These are phyloP conservation scores for Ensete glaucum DNA, from an alignment of 176 grass and related monocot genomes.

Conservation along the genomic window DNA sequence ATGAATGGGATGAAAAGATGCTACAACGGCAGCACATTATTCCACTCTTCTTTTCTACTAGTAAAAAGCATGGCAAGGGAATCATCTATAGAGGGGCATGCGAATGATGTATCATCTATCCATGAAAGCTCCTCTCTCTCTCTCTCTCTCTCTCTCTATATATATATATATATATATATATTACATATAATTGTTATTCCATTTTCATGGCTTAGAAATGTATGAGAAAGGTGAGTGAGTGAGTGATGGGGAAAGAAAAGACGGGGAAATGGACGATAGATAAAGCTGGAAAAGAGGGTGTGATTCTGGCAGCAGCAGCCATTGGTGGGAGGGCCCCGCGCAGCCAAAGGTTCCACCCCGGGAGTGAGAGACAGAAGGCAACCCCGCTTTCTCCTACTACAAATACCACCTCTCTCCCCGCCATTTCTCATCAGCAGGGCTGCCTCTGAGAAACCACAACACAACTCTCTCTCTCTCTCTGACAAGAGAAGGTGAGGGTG, in stretches of 20 bases:
- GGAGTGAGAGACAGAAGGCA: not conserved
- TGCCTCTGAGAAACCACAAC: not conserved
- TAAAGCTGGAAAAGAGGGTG: not conserved
- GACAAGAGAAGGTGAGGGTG: not conserved
- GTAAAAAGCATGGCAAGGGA: too few relatives aligned
- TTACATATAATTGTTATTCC: too few relatives aligned
- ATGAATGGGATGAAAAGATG: too few relatives aligned
- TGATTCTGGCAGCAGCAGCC: not conserved
- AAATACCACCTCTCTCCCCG: slow-evolving; percentile 29
- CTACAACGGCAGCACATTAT: too few relatives aligned
- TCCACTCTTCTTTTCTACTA: too few relatives aligned
- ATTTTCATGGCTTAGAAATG: not conserved
- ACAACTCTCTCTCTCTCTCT: too few relatives aligned
- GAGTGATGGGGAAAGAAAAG: slow-evolving; percentile 7
- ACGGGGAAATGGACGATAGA: not conserved
- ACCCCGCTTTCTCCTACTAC: slow-evolving; percentile 24
- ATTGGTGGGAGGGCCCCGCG: not conserved
- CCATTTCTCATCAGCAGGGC: slow-evolving; percentile 1
- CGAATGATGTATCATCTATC: too few relatives aligned
- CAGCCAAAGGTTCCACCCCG: not conserved
- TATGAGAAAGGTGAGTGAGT: not conserved
- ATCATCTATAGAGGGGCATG: too few relatives aligned
- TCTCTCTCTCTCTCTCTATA: too few relatives aligned
- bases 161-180: too few relatives aligned
- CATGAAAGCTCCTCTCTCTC: too few relatives aligned